Evolutionary conservation across 2,329 filamentous ascomycete genomes (phyloP).

Genomic region (Corynespora cassiicola): DNA sequence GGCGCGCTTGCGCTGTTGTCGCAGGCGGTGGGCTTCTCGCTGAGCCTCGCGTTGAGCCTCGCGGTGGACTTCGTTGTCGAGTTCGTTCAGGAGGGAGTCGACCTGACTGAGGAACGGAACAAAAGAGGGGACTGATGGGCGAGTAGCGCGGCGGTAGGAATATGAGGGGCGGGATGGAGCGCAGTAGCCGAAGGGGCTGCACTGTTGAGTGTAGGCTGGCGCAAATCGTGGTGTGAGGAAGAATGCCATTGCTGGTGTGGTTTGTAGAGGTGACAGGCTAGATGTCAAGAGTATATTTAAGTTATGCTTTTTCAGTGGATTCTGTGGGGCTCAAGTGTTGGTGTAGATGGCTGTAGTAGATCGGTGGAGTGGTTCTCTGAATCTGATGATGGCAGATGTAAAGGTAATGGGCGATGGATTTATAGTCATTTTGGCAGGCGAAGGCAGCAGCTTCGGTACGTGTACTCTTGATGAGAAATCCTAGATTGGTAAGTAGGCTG

Average conservation of each 20-base stretch:
- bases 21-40: conserved; percentile 31
- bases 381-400: conserved; percentile 30
- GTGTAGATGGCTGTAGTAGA: conserved; percentile 22
- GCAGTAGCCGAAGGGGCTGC: conserved; percentile 35
- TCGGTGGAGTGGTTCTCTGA: conserved; percentile 26
- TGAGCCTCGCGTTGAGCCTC: conserved; percentile 23
- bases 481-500: conserved; percentile 29
- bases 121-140: conserved; percentile 32
- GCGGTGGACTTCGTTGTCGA: conserved; percentile 35
- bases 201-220: conserved; percentile 35
- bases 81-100: conserved; percentile 37
- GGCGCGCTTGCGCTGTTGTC: conserved; percentile 37
- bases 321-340: conserved; percentile 24
- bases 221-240: conserved; percentile 39
- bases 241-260: conserved; percentile 36
- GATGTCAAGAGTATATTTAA: conserved; percentile 6
- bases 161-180: conserved; percentile 27
- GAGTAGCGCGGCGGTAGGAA: conserved; percentile 19
- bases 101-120: conserved; percentile 40
- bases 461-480: conserved; percentile 32
- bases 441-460: conserved; percentile 35
- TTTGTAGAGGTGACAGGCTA: conserved; percentile 6
- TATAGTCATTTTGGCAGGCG: conserved; percentile 37
- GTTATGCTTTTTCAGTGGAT: conserved; percentile 11
- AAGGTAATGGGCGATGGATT: conserved; percentile 23